Conservation (phyloP, 441 rosid genomes). For the Biscutella laevigata region DNA sequence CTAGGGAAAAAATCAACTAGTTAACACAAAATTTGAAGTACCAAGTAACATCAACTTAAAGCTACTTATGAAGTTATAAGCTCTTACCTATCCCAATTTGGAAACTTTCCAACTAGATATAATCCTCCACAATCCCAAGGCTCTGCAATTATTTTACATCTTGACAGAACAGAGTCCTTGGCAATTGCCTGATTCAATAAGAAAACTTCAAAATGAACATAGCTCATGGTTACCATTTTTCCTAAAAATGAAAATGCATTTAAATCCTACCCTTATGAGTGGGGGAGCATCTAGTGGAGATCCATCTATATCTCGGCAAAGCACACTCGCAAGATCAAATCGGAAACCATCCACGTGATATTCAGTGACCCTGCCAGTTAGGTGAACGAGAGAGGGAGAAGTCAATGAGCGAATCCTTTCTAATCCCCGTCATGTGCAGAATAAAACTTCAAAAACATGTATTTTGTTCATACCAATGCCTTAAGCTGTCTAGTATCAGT, state of each 20-base stretch:
- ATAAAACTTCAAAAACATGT: neutral
- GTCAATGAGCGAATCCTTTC: too few species aligned
- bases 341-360: constrained; percentile 95
- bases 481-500: constrained; percentile 78
- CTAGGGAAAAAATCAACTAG: constrained; percentile 10
- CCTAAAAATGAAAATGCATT: neutral
- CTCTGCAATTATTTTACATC: constrained; percentile 89
- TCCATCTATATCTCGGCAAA: constrained; percentile 92
- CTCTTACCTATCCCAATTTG: constrained; percentile 86
- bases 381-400: neutral
- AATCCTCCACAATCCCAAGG: constrained; percentile 99
- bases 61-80: neutral
- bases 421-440: too few species aligned
- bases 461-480: constrained; percentile 65
- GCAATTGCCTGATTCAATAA: constrained; percentile 63
- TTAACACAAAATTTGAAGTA: neutral
- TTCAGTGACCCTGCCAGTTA: constrained; percentile 53
- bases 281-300: constrained; percentile 80
- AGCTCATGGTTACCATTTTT: constrained; percentile 1
- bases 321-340: constrained; percentile 89
- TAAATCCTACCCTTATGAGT: constrained; percentile 50
- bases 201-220: constrained; percentile 9
- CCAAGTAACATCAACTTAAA: neutral
- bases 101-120: constrained; percentile 87
- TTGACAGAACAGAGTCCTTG: constrained; percentile 63